Percentiles rank a stretch among this genome's conserved stretches.
phyloP scores from a whole-genome alignment of 352 stramenopile species.

The Pelagophyceae sp. region DNA sequence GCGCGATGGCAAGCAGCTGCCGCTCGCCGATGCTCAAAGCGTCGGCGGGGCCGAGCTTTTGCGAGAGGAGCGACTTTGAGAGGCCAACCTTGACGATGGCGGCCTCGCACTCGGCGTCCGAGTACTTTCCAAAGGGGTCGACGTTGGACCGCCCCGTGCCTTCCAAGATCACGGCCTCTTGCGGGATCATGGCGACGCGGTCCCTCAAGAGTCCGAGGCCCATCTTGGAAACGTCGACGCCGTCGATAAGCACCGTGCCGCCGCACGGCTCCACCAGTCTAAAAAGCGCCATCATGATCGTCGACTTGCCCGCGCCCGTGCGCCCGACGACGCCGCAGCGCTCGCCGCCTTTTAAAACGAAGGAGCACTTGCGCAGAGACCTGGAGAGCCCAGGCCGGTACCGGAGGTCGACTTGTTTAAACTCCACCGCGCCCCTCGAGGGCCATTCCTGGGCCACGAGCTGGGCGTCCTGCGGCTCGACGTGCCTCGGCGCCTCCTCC shows the following conservation, averaged over 20 bases:
- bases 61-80: neutral
- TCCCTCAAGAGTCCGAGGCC: slow-evolving; percentile 47
- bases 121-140: slow-evolving; percentile 62
- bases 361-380: slow-evolving; percentile 22
- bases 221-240: slow-evolving; percentile 49
- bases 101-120: slow-evolving; percentile 47
- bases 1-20: slow-evolving; percentile 88
- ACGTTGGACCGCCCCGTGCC: slow-evolving; percentile 59
- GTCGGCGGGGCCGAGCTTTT: slow-evolving; percentile 64
- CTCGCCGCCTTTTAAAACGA: slow-evolving; percentile 43
- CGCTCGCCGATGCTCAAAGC: slow-evolving; percentile 85
- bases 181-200: slow-evolving; percentile 55
- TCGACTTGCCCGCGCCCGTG: slow-evolving; percentile 59
- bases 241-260: slow-evolving; percentile 51
- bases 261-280: slow-evolving; percentile 53
- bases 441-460: slow-evolving; percentile 22
- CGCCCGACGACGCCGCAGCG: slow-evolving; percentile 56
- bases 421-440: slow-evolving; percentile 12
- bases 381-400: slow-evolving; percentile 16
- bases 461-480: neutral
- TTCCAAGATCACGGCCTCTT: slow-evolving; percentile 55
- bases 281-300: slow-evolving; percentile 50
- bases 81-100: slow-evolving; percentile 36
- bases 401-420: slow-evolving; percentile 23
- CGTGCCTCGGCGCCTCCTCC: neutral